phyloP scores from a whole-genome alignment of 768 basidiomycete species.

The Nidularia sp. region DNA sequence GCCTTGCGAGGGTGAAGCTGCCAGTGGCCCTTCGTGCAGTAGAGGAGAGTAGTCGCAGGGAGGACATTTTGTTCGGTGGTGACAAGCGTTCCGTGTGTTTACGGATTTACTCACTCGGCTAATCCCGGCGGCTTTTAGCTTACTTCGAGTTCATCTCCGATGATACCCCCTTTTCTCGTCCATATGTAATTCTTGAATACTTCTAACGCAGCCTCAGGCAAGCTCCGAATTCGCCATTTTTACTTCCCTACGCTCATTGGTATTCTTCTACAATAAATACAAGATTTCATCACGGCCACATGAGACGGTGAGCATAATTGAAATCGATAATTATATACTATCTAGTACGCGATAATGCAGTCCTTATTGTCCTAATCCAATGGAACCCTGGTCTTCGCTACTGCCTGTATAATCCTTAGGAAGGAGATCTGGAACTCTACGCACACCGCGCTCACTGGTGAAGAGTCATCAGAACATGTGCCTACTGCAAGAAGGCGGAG shows the following conservation, averaged over 20 bases:
- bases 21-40: conserved; percentile 54
- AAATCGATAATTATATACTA: neutral
- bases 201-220: no score
- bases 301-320: neutral
- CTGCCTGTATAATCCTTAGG: conserved; percentile 56
- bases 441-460: conserved; percentile 67
- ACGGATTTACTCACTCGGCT: conserved; percentile 22
- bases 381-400: conserved; percentile 39
- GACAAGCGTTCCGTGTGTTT: conserved; percentile 33
- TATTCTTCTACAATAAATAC: no score
- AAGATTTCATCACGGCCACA: no score
- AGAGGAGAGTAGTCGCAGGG: conserved; percentile 66
- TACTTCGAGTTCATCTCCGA: no score
- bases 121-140: neutral
- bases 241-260: no score
- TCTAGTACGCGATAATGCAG: neutral
- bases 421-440: conserved; percentile 56
- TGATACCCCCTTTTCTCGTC: no score
- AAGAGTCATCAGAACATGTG: neutral
- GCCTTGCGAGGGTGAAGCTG: conserved; percentile 48
- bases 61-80: conserved; percentile 55
- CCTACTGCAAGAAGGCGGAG: neutral
- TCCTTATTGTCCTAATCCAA: conserved; percentile 22
- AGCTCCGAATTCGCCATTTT: no score
- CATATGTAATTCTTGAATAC: no score